Conservation (phyloP, 257 asterid species). For the Solanum etuberosum region DNA sequence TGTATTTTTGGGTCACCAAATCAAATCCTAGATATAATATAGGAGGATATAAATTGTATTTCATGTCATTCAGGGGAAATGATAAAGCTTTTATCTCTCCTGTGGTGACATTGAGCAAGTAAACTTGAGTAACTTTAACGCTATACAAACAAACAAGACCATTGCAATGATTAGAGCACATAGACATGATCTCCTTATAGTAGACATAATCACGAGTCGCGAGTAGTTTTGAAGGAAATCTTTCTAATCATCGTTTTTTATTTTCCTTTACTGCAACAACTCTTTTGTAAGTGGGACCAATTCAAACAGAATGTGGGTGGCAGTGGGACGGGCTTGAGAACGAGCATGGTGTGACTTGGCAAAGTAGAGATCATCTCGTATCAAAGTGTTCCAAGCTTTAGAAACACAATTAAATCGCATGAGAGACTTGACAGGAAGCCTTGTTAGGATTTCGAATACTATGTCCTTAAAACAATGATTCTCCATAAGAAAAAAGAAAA, state of each 20-base stretch:
- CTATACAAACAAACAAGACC: not conserved
- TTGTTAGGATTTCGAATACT: not conserved
- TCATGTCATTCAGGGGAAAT: too few species aligned
- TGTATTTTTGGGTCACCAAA: not conserved
- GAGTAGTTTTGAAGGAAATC: not conserved
- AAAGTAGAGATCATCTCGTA: too few species aligned
- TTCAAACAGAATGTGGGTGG: too few species aligned
- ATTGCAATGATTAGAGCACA: not conserved
- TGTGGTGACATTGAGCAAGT: not conserved
- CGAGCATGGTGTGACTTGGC: too few species aligned
- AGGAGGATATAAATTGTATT: too few species aligned
- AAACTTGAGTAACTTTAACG: not conserved
- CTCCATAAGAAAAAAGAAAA: not conserved
- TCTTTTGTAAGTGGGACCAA: too few species aligned
- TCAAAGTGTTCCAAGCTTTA: not conserved
- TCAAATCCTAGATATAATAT: not conserved
- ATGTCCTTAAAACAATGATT: not conserved
- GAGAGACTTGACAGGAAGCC: not conserved
- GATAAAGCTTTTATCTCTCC: not conserved
- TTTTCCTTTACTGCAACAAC: too few species aligned
- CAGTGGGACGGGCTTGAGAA: too few species aligned
- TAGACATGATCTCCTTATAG: not conserved
- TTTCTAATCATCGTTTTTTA: not conserved
- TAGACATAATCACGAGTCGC: not conserved
- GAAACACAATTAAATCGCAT: not conserved